A percentile compares a stretch with the other conserved stretches of the same genome.
Evolutionary conservation across 225 moss, liverwort and hornwort species (phyloP).

Genomic region (Ulota crispa): DNA sequence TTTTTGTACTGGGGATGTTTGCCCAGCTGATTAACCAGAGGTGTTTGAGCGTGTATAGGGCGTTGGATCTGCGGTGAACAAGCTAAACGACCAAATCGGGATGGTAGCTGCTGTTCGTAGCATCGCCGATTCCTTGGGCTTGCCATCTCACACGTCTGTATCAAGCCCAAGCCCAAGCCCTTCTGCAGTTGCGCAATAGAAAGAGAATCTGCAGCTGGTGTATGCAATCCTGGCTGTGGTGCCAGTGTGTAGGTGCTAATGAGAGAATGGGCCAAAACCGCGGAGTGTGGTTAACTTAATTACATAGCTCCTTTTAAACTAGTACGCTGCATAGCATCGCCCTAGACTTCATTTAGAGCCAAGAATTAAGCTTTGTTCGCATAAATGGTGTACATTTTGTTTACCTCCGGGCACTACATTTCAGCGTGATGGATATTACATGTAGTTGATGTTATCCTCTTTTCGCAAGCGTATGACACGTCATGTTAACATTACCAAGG

Average conservation of each 20-base stretch:
- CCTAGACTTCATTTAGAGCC: conserved; percentile 6
- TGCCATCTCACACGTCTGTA: conserved; percentile 41
- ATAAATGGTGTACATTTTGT: not conserved
- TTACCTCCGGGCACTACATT: not conserved
- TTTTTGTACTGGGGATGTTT: not conserved
- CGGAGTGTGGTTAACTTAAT: conserved; percentile 1
- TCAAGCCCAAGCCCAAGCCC: conserved; percentile 28
- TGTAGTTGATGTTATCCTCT: not conserved
- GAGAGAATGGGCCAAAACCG: conserved; percentile 47
- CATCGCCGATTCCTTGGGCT: conserved; percentile 81
- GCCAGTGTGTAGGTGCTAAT: conserved; percentile 47
- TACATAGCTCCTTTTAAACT: conserved; percentile 19
- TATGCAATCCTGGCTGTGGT: conserved; percentile 35
- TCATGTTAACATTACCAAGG: not conserved
- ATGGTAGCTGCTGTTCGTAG: conserved; percentile 94
- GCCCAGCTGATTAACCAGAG: not conserved
- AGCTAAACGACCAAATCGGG: conserved; percentile 73
- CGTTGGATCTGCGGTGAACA: conserved; percentile 86
- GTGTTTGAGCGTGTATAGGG: conserved; percentile 47
- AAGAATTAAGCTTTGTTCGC: conserved; percentile 1
- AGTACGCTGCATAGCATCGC: not conserved
- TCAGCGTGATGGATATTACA: not conserved
- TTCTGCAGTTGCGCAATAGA: conserved; percentile 38
- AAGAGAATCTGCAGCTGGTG: conserved; percentile 9
- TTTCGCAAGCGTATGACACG: not conserved